Evolutionary conservation across 768 basidiomycete genomes (phyloP).

Genomic region (Tephrocybe sp.): DNA sequence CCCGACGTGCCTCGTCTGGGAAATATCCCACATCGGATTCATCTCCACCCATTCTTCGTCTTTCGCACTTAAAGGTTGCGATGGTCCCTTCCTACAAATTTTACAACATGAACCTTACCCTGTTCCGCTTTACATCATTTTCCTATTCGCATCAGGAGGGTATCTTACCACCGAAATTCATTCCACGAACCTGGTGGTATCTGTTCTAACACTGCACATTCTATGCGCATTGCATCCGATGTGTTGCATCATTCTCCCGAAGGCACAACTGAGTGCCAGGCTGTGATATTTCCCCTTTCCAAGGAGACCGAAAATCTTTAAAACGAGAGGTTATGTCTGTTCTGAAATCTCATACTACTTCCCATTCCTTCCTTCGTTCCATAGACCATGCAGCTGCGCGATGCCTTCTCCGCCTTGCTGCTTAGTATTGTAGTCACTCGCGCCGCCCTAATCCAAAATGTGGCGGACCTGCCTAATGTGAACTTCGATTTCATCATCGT

Average conservation of each 20-base stretch:
- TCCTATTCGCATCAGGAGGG: neutral
- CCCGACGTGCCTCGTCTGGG: neutral
- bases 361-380: neutral
- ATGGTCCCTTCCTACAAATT: neutral
- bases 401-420: slow-evolving; percentile 2
- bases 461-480: neutral
- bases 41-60: neutral
- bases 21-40: neutral
- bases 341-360: neutral
- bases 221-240: neutral
- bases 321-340: neutral
- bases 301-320: neutral
- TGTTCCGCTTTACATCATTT: neutral
- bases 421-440: slow-evolving; percentile 2
- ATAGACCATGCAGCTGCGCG: slow-evolving; percentile 3
- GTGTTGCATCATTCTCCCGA: slow-evolving; percentile 1
- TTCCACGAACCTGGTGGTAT: too few relatives aligned
- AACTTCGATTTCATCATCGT: slow-evolving; percentile 11
- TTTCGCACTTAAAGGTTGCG: slow-evolving; percentile 1
- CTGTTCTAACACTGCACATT: neutral
- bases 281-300: neutral
- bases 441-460: slow-evolving; percentile 4
- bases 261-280: neutral
- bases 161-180: neutral
- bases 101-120: neutral